phyloP scores from a whole-genome alignment of 345 rosid genomes.

The Adansonia digitata region DNA sequence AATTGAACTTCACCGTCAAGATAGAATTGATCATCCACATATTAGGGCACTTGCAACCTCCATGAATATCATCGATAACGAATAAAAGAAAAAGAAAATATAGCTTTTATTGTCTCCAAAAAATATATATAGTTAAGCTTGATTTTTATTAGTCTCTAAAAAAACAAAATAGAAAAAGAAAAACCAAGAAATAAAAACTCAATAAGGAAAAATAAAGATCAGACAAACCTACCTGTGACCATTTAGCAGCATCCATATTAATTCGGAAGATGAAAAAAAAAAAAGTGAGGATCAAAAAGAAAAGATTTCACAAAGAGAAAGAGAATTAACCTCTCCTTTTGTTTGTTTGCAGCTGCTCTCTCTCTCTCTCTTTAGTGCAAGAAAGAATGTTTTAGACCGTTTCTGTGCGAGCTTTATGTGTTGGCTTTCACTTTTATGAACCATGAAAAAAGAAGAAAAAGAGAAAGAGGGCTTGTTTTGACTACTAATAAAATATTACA shows the following conservation, averaged over 20 bases:
- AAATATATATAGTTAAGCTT: neutral
- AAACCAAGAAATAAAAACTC: neutral
- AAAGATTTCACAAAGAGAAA: constrained; percentile 36
- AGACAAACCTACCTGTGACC: constrained; percentile 38
- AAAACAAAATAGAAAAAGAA: neutral
- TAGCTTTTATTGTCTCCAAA: constrained; percentile 5
- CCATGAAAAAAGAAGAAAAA: constrained; percentile 16
- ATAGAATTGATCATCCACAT: constrained; percentile 7
- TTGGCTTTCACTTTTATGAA: constrained; percentile 28
- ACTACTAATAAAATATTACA: constrained; percentile 19
- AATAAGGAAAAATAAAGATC: constrained; percentile 2
- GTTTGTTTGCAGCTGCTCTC: constrained; percentile 39
- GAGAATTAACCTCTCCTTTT: constrained; percentile 40
- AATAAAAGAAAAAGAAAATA: neutral
- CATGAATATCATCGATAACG: constrained; percentile 13
- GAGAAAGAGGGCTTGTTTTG: constrained; percentile 32
- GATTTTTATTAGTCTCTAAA: constrained; percentile 10
- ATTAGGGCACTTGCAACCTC: constrained; percentile 19
- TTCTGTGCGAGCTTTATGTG: constrained; percentile 45
- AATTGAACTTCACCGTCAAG: constrained; percentile 20
- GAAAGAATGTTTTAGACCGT: constrained; percentile 53
- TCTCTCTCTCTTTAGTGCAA: constrained; percentile 36
- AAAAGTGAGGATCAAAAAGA: constrained; percentile 17
- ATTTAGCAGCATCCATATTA: constrained; percentile 48
- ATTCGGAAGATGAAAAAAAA: constrained; percentile 23